These are phyloP conservation scores for Achaetomiella virescens DNA, from an alignment of 495 filamentous ascomycete genomes.

Conservation along the genomic window DNA sequence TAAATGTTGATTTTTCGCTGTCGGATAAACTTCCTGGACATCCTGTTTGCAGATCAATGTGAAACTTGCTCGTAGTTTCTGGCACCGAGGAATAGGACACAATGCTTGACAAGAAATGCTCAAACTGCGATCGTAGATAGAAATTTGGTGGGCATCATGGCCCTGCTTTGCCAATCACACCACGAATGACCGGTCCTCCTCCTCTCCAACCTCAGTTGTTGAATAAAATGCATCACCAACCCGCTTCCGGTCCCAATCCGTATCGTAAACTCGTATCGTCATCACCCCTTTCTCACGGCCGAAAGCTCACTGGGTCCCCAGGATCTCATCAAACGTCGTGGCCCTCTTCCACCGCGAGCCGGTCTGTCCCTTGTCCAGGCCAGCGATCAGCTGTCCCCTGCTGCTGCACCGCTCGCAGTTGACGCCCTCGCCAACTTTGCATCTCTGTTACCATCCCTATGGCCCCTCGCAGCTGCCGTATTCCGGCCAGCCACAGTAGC, in stretches of 20 bases:
- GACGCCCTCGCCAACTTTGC: background rate
- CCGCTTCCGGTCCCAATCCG: background rate
- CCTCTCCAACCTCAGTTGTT: background rate
- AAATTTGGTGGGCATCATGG: no score
- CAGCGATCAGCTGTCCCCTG: background rate
- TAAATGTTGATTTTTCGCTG: background rate
- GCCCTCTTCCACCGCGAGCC: background rate
- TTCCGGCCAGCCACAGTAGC: background rate
- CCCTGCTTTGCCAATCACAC: no score
- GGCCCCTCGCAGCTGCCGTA: background rate
- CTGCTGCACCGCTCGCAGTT: background rate
- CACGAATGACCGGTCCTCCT: no score
- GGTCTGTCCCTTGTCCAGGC: background rate
- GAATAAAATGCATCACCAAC: background rate
- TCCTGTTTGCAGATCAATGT: no score
- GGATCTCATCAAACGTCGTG: conserved; percentile 21
- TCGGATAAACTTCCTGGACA: no score
- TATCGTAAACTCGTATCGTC: background rate
- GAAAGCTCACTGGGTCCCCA: background rate
- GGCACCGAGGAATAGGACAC: no score
- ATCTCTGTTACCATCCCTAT: background rate
- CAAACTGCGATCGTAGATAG: no score
- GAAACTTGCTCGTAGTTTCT: no score
- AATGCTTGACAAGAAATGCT: no score
- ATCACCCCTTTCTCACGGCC: background rate